Conservation (phyloP, 495 filamentous ascomycete species). For the Platismatia glauca region DNA sequence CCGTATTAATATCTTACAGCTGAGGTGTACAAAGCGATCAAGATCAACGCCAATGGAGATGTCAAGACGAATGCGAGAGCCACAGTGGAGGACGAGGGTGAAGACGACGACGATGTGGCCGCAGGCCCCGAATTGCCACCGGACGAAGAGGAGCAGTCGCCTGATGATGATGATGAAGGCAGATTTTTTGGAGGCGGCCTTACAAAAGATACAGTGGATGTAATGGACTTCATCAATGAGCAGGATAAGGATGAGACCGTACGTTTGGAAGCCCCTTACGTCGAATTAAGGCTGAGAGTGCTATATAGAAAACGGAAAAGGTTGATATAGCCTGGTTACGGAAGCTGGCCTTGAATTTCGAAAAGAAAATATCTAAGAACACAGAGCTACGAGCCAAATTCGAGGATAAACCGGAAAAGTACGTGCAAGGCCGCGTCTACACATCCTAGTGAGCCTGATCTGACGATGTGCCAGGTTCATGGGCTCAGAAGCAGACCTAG, state of each 20-base stretch:
- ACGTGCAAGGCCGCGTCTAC: slow-evolving; percentile 38
- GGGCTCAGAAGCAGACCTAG: slow-evolving; percentile 81
- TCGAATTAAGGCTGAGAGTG: slow-evolving; percentile 5
- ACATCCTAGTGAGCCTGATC: slow-evolving; percentile 8
- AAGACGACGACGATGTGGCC: slow-evolving; percentile 54
- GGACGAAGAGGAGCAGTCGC: slow-evolving; percentile 47
- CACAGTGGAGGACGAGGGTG: slow-evolving; percentile 51
- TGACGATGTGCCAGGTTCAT: slow-evolving; percentile 48
- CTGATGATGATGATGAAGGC: slow-evolving; percentile 78
- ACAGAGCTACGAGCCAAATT: slow-evolving; percentile 84
- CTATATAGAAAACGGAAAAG: slow-evolving; percentile 51
- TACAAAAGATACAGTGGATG: slow-evolving; percentile 66
- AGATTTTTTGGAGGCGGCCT: slow-evolving; percentile 94
- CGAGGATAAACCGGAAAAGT: slow-evolving; percentile 77
- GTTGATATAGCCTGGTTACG: slow-evolving; percentile 80
- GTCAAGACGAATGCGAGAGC: slow-evolving; percentile 52
- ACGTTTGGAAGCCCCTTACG: slow-evolving; percentile 17
- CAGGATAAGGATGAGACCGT: slow-evolving; percentile 48
- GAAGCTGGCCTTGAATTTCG: slow-evolving; percentile 73
- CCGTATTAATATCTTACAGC: slow-evolving; percentile 34
- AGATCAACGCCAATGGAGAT: slow-evolving; percentile 53
- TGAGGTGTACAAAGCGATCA: slow-evolving; percentile 81
- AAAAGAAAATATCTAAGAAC: slow-evolving; percentile 85
- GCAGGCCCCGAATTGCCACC: slow-evolving; percentile 64
- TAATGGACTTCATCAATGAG: slow-evolving; percentile 82